Conservation (phyloP, 2,329 filamentous ascomycete species). For the Diaporthe ilicicola region DNA sequence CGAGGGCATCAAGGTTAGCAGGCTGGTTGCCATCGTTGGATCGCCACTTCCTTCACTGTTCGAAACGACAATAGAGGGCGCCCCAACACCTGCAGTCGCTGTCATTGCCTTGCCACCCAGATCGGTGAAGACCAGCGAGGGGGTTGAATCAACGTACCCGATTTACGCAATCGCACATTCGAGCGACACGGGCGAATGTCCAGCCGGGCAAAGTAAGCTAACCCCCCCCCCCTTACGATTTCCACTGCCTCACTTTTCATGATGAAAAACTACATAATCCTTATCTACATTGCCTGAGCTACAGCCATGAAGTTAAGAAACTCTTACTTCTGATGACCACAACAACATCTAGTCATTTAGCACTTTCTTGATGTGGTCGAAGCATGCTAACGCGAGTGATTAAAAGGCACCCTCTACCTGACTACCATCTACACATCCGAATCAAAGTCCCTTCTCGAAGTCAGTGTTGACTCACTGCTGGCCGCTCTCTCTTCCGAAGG, state of each 20-base stretch:
- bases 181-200: conserved; percentile 92
- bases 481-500: conserved; percentile 39
- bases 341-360: conserved; percentile 33
- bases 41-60: conserved; percentile 74
- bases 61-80: conserved; percentile 74
- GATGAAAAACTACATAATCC: conserved; percentile 74
- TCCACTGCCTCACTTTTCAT: conserved; percentile 61
- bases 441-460: conserved; percentile 49
- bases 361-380: conserved; percentile 33
- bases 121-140: conserved; percentile 48
- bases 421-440: conserved; percentile 48
- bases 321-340: conserved; percentile 76
- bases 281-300: conserved; percentile 99
- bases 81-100: conserved; percentile 77
- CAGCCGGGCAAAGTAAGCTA: conserved; percentile 85
- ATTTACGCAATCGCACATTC: conserved; percentile 78
- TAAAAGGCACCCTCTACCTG: conserved; percentile 49
- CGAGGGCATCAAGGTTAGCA: conserved; percentile 53
- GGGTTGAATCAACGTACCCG: conserved; percentile 51
- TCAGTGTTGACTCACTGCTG: conserved; percentile 52
- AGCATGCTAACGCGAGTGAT: conserved; percentile 41
- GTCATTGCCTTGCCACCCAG: conserved; percentile 72
- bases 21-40: conserved; percentile 74
- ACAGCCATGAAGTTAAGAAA: conserved; percentile 78
- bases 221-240: conserved; percentile 30